Conservation (phyloP, 129 eudicot species). For the Centaurea solstitialis region DNA sequence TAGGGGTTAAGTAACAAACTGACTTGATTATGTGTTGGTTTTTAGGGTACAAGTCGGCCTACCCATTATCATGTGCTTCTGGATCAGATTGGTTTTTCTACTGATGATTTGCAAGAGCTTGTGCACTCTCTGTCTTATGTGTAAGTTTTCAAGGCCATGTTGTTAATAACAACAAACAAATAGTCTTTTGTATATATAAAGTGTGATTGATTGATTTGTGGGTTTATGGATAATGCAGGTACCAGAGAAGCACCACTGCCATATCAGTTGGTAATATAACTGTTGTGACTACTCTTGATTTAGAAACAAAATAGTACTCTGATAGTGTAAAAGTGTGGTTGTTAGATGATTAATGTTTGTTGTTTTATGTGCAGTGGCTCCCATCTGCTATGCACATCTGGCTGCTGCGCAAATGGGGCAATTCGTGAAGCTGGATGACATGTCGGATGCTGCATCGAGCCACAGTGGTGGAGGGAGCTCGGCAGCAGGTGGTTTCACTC, state of each 20-base stretch:
- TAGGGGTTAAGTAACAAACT: neutral
- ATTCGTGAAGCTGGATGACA: constrained; percentile 74
- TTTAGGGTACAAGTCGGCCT: constrained; percentile 75
- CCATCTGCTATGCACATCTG: constrained; percentile 78
- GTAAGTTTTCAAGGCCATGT: constrained; percentile 34
- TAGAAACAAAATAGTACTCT: neutral
- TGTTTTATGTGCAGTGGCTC: constrained; percentile 57
- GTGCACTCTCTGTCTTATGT: constrained; percentile 82
- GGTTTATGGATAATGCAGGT: constrained; percentile 40
- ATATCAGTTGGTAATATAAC: constrained; percentile 58
- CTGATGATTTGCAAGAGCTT: constrained; percentile 79
- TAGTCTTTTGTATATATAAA: neutral
- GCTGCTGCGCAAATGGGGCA: constrained; percentile 79
- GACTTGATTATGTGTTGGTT: neutral
- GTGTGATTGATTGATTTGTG: neutral
- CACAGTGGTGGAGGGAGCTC: constrained; percentile 62
- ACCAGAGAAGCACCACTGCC: constrained; percentile 77
- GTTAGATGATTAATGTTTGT: neutral
- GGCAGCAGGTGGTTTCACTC: constrained; percentile 44
- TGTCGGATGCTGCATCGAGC: constrained; percentile 60
- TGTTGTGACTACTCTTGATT: neutral
- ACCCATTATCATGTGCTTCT: constrained; percentile 82
- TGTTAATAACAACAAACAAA: neutral
- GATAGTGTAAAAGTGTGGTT: neutral
- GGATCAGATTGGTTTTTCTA: constrained; percentile 69